A percentile compares a stretch with the other conserved stretches of the same genome.
These are phyloP conservation scores for Ustilago nuda DNA, from an alignment of 1,284 basidiomycete species.

Conservation along the genomic window DNA sequence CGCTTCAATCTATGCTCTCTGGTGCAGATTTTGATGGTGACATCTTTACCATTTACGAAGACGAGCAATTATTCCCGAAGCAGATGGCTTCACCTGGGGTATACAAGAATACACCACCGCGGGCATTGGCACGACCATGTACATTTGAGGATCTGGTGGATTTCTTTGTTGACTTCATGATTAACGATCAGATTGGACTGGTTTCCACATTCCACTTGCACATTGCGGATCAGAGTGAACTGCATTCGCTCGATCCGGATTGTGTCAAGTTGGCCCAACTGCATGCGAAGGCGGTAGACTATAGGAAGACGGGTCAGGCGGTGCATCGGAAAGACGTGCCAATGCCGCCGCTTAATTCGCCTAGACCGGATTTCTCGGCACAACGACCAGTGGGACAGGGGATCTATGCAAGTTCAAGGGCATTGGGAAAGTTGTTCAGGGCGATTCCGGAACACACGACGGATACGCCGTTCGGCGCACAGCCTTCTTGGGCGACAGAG, in stretches of 20 bases:
- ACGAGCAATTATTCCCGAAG: slow-evolving; percentile 72
- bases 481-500: slow-evolving; percentile 11
- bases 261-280: slow-evolving; percentile 77
- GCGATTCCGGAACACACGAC: slow-evolving; percentile 34
- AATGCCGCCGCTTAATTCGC: slow-evolving; percentile 15
- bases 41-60: slow-evolving; percentile 71
- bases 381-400: slow-evolving; percentile 20
- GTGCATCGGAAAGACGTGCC: slow-evolving; percentile 37
- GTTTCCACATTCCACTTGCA: slow-evolving; percentile 75
- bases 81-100: slow-evolving; percentile 72
- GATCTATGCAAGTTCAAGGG: slow-evolving; percentile 26
- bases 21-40: slow-evolving; percentile 55
- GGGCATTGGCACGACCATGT: slow-evolving; percentile 73
- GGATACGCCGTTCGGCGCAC: slow-evolving; percentile 25
- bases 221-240: slow-evolving; percentile 76
- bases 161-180: slow-evolving; percentile 77
- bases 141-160: slow-evolving; percentile 77
- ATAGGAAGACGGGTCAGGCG: slow-evolving; percentile 51
- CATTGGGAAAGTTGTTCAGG: slow-evolving; percentile 28
- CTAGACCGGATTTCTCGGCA: slow-evolving; percentile 28
- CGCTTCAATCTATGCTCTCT: slow-evolving; percentile 46
- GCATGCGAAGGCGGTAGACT: slow-evolving; percentile 76
- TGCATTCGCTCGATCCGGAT: slow-evolving; percentile 74
- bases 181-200: slow-evolving; percentile 75
- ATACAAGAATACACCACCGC: slow-evolving; percentile 74